Percentiles rank a stretch among this genome's conserved stretches.
These are phyloP conservation scores for Crucibulum laeve DNA, from an alignment of 768 basidiomycete genomes.

Conservation along the genomic window DNA sequence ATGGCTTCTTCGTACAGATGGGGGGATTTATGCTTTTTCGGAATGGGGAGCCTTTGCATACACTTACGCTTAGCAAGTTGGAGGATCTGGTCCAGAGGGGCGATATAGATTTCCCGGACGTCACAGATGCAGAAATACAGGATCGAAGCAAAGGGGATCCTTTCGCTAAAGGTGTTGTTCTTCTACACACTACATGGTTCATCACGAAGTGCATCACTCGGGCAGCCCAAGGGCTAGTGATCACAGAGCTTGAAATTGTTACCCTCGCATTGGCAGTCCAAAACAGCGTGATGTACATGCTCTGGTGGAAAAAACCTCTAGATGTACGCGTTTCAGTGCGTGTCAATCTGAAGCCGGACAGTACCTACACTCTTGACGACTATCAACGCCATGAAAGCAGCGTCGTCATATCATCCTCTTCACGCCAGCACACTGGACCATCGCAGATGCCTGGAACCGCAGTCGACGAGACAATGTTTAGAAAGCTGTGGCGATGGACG, in stretches of 20 bases:
- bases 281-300: conserved; percentile 2
- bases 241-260: conserved; percentile 6
- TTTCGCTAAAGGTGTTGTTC: conserved; percentile 22
- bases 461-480: no score
- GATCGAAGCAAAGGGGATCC: conserved; percentile 22
- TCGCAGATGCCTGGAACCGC: no score
- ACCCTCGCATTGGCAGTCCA: conserved; percentile 4
- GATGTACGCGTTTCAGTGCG: conserved; percentile 1
- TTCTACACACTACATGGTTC: conserved; percentile 29
- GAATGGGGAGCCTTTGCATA: neutral
- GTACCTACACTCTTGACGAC: no score
- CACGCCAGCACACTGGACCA: neutral
- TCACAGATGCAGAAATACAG: neutral
- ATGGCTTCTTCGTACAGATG: conserved; percentile 10
- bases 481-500: no score
- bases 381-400: neutral
- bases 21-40: conserved; percentile 6
- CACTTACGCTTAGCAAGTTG: conserved; percentile 3
- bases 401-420: neutral
- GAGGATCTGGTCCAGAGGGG: neutral
- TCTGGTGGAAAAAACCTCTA: conserved; percentile 7
- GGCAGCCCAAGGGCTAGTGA: neutral
- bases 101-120: conserved; percentile 4
- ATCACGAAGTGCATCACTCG: conserved; percentile 21
- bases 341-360: neutral